Evolutionary conservation across 108 stramenopile genomes (phyloP).

Genomic region (Heterococcus sp.): DNA sequence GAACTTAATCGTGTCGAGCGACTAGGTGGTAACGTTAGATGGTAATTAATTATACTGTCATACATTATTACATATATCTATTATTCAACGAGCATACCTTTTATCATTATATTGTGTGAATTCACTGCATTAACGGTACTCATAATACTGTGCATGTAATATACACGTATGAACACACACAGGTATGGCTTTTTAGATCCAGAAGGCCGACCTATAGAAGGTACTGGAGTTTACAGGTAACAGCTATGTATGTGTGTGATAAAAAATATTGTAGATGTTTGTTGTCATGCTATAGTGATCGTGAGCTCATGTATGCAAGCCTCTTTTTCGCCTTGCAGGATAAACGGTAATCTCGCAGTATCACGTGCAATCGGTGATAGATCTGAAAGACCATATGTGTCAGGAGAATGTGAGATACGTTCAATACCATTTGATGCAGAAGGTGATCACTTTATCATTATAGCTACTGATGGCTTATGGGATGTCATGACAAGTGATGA

Average conservation of each 20-base stretch:
- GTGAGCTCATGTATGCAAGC: background rate
- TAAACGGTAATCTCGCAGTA: constrained; percentile 90
- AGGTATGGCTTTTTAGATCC: constrained; percentile 26
- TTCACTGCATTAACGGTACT: background rate
- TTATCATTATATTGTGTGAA: background rate
- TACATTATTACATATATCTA: background rate
- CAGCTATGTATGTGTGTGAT: too few species aligned
- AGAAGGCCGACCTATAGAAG: constrained; percentile 26
- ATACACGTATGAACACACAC: background rate
- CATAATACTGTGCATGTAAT: background rate
- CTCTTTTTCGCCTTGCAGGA: constrained; percentile 47
- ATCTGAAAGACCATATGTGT: constrained; percentile 70
- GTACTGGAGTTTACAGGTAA: constrained; percentile 70
- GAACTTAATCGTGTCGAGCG: constrained; percentile 23
- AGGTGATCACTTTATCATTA: constrained; percentile 58
- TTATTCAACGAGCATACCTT: background rate
- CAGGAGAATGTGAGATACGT: constrained; percentile 38
- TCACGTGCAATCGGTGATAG: constrained; percentile 91
- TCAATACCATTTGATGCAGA: constrained; percentile 47
- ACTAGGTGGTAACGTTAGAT: constrained; percentile 3
- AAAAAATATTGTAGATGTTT: background rate
- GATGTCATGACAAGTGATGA: constrained; percentile 94
- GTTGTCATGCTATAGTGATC: background rate
- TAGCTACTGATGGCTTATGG: constrained; percentile 93
- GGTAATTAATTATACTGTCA: background rate